Conservation (phyloP, 169 alveolate species). For the Cyclospora cayetanensis region DNA sequence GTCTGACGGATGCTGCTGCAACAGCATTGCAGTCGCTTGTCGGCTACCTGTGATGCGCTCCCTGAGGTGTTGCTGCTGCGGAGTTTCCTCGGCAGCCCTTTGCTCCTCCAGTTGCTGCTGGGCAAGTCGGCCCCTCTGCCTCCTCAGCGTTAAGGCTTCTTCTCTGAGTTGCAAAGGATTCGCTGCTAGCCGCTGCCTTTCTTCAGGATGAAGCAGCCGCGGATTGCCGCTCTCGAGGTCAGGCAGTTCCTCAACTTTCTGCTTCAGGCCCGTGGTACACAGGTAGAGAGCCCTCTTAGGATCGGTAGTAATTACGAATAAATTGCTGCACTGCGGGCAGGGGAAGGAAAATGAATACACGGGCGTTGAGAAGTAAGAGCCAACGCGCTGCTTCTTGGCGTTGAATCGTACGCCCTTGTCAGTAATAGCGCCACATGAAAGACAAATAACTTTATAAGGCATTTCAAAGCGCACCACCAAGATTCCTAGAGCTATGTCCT, state of each 20-base stretch:
- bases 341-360: constrained; percentile 83
- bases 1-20: constrained; percentile 11
- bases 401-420: constrained; percentile 89
- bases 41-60: neutral
- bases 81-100: neutral
- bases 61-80: neutral
- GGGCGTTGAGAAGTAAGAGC: constrained; percentile 80
- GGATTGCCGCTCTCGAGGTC: neutral
- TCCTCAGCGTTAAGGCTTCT: neutral
- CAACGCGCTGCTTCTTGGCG: constrained; percentile 83
- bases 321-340: constrained; percentile 80
- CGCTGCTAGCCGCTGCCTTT: neutral
- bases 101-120: constrained; percentile 10
- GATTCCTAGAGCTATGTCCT: constrained; percentile 28
- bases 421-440: constrained; percentile 76
- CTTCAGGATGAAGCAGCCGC: neutral
- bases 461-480: constrained; percentile 83
- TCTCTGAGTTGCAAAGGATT: neutral
- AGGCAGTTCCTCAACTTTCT: neutral
- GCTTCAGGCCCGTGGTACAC: constrained; percentile 80
- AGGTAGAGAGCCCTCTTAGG: constrained; percentile 83
- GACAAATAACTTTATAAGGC: constrained; percentile 85
- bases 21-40: neutral
- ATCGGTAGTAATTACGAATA: constrained; percentile 82
- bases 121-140: neutral